Percentiles rank a stretch among this genome's conserved stretches.
Evolutionary conservation across 106 monocot genomes (phyloP).

Genomic region (Phalaenopsis aphrodite): DNA sequence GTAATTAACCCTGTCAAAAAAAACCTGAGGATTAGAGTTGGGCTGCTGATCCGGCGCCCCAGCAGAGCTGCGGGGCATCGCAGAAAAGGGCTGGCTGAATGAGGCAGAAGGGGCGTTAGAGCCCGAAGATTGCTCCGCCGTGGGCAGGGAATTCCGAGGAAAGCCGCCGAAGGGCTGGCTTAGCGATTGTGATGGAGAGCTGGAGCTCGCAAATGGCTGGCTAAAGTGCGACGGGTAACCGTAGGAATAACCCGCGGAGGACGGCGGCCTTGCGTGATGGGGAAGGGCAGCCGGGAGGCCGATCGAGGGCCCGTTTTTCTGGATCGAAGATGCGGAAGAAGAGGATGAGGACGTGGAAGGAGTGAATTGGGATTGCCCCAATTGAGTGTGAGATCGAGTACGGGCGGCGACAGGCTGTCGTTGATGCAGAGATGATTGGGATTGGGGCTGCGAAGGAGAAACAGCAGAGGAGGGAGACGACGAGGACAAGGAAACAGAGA

Average conservation of each 20-base stretch:
- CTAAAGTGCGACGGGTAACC: background rate
- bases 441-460: background rate
- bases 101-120: background rate
- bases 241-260: background rate
- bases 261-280: background rate
- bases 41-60: slow-evolving; percentile 1
- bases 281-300: background rate
- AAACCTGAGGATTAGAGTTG: slow-evolving; percentile 1
- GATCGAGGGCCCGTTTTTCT: background rate
- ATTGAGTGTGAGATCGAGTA: background rate
- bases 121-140: background rate
- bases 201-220: slow-evolving; percentile 5
- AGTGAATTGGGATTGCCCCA: background rate
- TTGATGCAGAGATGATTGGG: background rate
- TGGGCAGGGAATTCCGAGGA: background rate
- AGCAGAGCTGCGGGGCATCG: slow-evolving; percentile 4
- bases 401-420: background rate
- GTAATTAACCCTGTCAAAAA: background rate
- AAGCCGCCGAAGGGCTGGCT: background rate
- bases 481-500: background rate
- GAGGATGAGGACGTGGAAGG: background rate
- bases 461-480: background rate
- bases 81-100: slow-evolving; percentile 4
- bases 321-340: slow-evolving; percentile 1
- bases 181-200: slow-evolving; percentile 2